These are phyloP conservation scores for Nicotiana tabacum DNA, from an alignment of 257 asterid species.

Conservation along the genomic window DNA sequence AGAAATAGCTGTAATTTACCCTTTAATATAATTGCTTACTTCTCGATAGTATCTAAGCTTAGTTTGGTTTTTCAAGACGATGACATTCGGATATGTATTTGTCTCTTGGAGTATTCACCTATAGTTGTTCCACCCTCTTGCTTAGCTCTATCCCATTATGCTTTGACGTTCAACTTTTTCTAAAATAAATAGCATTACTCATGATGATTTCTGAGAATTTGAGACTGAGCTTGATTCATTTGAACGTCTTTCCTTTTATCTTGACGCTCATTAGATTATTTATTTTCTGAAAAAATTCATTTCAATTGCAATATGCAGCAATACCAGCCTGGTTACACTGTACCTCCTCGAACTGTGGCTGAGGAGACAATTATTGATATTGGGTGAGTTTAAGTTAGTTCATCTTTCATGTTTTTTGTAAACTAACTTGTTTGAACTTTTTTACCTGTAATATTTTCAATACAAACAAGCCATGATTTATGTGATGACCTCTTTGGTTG, in stretches of 20 bases:
- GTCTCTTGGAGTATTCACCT: background rate
- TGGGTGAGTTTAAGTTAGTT: conserved; percentile 46
- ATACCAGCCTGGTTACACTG: conserved; percentile 86
- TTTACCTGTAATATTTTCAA: background rate
- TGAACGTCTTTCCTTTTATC: background rate
- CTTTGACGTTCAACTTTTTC: background rate
- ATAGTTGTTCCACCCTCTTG: background rate
- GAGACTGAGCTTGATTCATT: background rate
- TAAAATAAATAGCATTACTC: background rate
- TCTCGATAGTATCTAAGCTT: background rate
- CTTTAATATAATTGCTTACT: background rate
- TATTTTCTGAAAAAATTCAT: background rate
- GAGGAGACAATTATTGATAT: conserved; percentile 85
- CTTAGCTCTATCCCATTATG: background rate
- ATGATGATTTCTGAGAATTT: background rate
- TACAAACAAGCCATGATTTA: background rate
- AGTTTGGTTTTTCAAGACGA: background rate
- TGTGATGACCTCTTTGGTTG: background rate
- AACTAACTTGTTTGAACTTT: background rate
- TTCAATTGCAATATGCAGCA: conserved; percentile 40
- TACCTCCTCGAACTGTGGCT: conserved; percentile 68
- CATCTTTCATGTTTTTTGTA: background rate
- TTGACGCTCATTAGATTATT: background rate
- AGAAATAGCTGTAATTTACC: background rate
- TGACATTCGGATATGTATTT: background rate